Base-by-base conservation (phyloP, 768 basidiomycete species). In the Suillus occidentalis region DNA sequence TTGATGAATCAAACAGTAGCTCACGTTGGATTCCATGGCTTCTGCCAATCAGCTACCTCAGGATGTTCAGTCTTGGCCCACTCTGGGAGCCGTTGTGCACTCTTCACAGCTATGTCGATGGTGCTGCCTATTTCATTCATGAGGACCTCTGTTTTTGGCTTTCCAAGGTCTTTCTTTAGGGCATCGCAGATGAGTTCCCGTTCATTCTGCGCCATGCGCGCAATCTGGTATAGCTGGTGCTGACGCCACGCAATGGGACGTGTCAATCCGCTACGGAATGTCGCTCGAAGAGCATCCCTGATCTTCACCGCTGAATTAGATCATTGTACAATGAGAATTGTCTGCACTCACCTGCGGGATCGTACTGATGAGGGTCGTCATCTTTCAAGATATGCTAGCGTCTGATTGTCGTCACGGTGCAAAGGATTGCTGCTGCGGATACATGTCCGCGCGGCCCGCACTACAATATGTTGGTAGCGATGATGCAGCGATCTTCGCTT, bases 121-220 rank as follows among this genome's bases (percentile, higher is more conserved):
- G 84, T 62, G 1, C 72, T 64, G 1, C 77, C 77, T 1, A 88
- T 60, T 68, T 92, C 91, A 57, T 67, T 64, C 63, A 78, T 63
- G 34, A 80, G 73, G 0, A 77, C 67, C 10, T 76, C 75, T 8
- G 68, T 34, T 37, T 71, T 76, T 1, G 86, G 87, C 37, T 82
- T 82, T 1, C 82, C 81, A 0, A 89, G 73, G 66, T 90, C 89
- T 18, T 68, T 66, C 20, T 66, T 47, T 31, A 77, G 20, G 4
- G 76, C 83, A 2, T 82, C 80, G 13, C 79, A 79, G 60, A 91
- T 72, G 3, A 77, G 81, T 3, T 85, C 79, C 4, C 78, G 69
- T 73, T 92, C 88, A 28, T 90, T 86, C 68, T 90, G 85, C n/a
- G 82, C 74, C 76, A 90, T 76, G 31, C 81, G 84, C 36, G 85